Conservation (phyloP, 139 green algal species). For the Volvox africanus region DNA sequence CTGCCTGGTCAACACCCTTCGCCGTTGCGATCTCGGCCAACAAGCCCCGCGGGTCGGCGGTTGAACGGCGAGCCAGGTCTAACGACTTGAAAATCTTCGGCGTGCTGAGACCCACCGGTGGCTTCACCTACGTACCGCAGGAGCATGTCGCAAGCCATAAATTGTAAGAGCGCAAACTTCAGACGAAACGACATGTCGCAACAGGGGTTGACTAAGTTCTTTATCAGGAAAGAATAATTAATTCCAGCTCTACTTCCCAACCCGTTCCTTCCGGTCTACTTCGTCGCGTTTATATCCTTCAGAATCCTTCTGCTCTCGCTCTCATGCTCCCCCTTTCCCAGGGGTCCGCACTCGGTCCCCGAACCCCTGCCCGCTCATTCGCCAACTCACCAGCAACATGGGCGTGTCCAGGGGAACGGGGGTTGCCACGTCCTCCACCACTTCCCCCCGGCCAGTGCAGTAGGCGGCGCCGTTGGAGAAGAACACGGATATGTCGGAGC, state of each 20-base stretch:
- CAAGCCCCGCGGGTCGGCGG: constrained; percentile 85
- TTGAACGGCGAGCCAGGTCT: constrained; percentile 83
- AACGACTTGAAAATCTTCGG: constrained; percentile 94
- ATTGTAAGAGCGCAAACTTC: no score
- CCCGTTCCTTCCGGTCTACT: no score
- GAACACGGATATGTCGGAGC: constrained; percentile 97
- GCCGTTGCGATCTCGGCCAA: constrained; percentile 66
- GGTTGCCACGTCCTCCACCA: constrained; percentile 92
- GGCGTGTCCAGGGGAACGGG: constrained; percentile 86
- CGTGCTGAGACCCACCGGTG: constrained; percentile 87
- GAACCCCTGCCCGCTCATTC: not conserved
- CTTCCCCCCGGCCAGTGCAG: constrained; percentile 94
- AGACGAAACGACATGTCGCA: no score
- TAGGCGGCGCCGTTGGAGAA: constrained; percentile 93
- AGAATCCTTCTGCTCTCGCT: no score
- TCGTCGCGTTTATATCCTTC: no score
- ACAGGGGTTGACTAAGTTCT: no score
- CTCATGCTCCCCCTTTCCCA: no score
- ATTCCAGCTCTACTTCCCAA: no score
- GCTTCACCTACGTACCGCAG: constrained; percentile 74
- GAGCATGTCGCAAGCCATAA: no score
- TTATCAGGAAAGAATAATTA: no score
- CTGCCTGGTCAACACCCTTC: constrained; percentile 57
- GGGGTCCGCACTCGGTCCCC: no score
- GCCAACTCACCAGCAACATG: constrained; percentile 90